phyloP scores from a whole-genome alignment of 2,329 filamentous ascomycete species.

The Penicillium nordicum region DNA sequence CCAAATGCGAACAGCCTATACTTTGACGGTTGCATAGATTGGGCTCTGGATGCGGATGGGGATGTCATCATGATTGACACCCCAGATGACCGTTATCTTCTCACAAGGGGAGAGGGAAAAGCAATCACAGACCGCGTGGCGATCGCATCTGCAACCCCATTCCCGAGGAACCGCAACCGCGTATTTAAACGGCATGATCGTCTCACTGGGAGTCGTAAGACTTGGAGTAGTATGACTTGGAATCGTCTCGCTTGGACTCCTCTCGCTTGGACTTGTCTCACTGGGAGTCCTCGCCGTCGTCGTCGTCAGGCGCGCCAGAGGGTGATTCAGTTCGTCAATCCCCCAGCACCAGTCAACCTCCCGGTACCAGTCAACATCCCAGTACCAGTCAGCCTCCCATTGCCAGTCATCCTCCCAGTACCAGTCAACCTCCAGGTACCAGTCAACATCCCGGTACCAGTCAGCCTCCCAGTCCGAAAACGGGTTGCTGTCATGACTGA shows the following conservation, averaged over 20 bases:
- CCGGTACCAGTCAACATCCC: background rate
- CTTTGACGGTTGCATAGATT: background rate
- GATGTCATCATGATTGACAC: no score
- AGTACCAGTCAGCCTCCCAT: no score
- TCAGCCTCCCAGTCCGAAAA: background rate
- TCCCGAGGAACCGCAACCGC: background rate
- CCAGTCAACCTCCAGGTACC: no score
- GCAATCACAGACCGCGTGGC: no score
- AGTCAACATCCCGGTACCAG: no score
- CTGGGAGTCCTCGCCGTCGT: background rate
- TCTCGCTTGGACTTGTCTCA: no score
- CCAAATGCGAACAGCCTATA: background rate
- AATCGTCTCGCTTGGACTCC: no score
- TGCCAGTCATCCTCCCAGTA: no score
- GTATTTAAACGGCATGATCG: background rate
- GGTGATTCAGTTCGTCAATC: background rate
- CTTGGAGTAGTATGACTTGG: no score
- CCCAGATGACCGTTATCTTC: no score
- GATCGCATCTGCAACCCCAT: no score
- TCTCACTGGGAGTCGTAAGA: background rate
- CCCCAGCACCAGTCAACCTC: background rate
- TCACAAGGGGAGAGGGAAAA: no score
- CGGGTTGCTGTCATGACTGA: background rate
- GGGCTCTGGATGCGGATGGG: background rate
- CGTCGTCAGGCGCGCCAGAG: background rate